Base-by-base conservation (phyloP, 495 filamentous ascomycete genomes). In the Penicillium bialowiezense region DNA sequence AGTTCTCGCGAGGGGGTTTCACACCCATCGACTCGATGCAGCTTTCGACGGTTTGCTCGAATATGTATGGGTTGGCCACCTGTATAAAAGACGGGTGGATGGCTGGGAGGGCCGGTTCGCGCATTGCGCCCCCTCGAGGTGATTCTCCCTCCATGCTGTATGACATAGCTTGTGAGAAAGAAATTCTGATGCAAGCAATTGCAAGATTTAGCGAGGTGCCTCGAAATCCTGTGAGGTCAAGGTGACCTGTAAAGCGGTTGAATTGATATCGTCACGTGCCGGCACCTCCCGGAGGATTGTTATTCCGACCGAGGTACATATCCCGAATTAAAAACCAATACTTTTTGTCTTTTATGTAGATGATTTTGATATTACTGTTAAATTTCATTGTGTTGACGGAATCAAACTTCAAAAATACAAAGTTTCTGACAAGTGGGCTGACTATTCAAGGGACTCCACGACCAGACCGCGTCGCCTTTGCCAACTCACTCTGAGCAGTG, bases 31-130 rank as follows among this genome's bases (percentile, higher is more conserved):
- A 70, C 1, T 69, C 63, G n/a, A 86, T 69, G 46, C 79, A 83
- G 52, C 74, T 68, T 48, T 83, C 75, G 18, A 86, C 73, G 28
- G 77, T 77, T 50, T 81, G 75, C 58, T 87, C 77, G 50, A 84
- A 83, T 50, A 88, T 69, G 55, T 83, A 89, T 21, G 80, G 81
- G 58, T 84, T 80, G 35, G 86, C 80, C 39, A 87, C 80, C 56
- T 85, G 79, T 55, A 88, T 87, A 62, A 79, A 85, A 19, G 84
- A 87, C 3, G 86, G 84, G 59, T 88, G 84, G 19, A 87, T 85
- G 12, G 78, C 74, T 33, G 68, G 65, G 21, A 49, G 40, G 10
- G 52, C 45, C 1, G 52, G 41, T 20, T 60, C 60, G 15, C 52
- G 28, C 14, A 41, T 50, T 23, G 43, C 26, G 41, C 44, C 39